phyloP scores from a whole-genome alignment of 1,284 basidiomycete species.

The Sphaerobolus stellatus region DNA sequence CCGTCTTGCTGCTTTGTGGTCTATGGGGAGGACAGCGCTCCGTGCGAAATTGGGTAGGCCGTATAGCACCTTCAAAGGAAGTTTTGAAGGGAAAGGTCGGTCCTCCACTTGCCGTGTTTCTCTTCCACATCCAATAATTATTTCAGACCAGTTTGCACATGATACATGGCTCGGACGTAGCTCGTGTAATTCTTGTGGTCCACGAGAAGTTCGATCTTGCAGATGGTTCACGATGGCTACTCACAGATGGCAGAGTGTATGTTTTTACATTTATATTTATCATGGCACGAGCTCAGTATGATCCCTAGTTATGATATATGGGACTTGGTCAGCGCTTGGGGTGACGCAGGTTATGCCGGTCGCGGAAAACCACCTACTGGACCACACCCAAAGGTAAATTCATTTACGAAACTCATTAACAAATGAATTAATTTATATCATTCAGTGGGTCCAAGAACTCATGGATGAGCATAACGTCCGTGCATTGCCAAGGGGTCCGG shows the following conservation, averaged over 20 bases:
- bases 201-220: conserved; percentile 43
- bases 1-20: conserved; percentile 61
- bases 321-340: conserved; percentile 61
- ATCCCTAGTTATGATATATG: conserved; percentile 51
- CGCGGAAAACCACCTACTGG: conserved; percentile 6
- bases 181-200: conserved; percentile 56
- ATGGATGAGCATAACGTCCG: conserved; percentile 52
- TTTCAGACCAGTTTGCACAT: conserved; percentile 56
- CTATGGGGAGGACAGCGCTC: conserved; percentile 58
- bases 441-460: conserved; percentile 55
- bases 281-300: not conserved
- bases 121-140: not conserved
- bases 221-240: conserved; percentile 52
- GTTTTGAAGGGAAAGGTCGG: conserved; percentile 49
- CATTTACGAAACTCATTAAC: not conserved
- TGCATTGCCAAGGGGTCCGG: conserved; percentile 51
- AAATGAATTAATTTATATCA: not conserved
- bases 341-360: conserved; percentile 21
- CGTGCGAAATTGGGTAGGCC: conserved; percentile 49
- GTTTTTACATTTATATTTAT: conserved; percentile 2
- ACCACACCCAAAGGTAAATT: conserved; percentile 7
- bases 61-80: conserved; percentile 56
- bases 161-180: conserved; percentile 57
- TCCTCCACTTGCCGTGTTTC: not conserved
- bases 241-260: conserved; percentile 59